These are phyloP conservation scores for Moesziomyces parantarcticus DNA, from an alignment of 1,284 basidiomycete species.

Conservation along the genomic window DNA sequence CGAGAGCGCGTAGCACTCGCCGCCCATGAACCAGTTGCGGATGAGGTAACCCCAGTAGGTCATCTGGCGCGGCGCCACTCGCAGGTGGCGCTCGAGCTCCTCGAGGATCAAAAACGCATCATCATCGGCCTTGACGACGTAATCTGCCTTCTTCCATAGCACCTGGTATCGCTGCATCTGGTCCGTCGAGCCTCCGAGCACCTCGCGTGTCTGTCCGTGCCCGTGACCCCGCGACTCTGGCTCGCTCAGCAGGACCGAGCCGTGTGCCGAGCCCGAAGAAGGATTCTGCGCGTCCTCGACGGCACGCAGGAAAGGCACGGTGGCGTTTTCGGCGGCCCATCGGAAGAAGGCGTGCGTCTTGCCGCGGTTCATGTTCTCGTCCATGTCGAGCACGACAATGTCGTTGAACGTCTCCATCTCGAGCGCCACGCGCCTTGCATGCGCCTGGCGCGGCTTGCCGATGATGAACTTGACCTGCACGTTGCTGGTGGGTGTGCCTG, in stretches of 20 bases:
- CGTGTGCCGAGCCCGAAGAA: neutral
- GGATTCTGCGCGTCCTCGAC: slow-evolving; percentile 19
- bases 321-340: slow-evolving; percentile 90
- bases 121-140: slow-evolving; percentile 67
- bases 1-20: slow-evolving; percentile 91
- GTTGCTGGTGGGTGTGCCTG: slow-evolving; percentile 71
- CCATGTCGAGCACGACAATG: slow-evolving; percentile 82
- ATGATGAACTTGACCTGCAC: slow-evolving; percentile 91
- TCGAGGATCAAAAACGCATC: slow-evolving; percentile 63
- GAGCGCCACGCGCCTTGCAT: slow-evolving; percentile 81
- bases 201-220: slow-evolving; percentile 41
- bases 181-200: slow-evolving; percentile 31
- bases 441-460: slow-evolving; percentile 82
- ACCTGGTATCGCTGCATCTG: slow-evolving; percentile 50
- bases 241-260: slow-evolving; percentile 4
- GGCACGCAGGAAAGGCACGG: slow-evolving; percentile 76
- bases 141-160: slow-evolving; percentile 66
- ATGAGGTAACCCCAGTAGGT: slow-evolving; percentile 76
- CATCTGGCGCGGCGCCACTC: slow-evolving; percentile 60
- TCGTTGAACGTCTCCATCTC: slow-evolving; percentile 96
- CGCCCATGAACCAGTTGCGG: slow-evolving; percentile 94
- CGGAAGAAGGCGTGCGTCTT: slow-evolving; percentile 84
- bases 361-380: slow-evolving; percentile 91
- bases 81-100: slow-evolving; percentile 65
- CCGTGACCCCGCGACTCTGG: slow-evolving; percentile 15